A percentile compares a stretch with the other conserved stretches of the same genome.
Evolutionary conservation across 2,329 filamentous ascomycete genomes (phyloP).

Genomic region (Aspergillus fijiensis): DNA sequence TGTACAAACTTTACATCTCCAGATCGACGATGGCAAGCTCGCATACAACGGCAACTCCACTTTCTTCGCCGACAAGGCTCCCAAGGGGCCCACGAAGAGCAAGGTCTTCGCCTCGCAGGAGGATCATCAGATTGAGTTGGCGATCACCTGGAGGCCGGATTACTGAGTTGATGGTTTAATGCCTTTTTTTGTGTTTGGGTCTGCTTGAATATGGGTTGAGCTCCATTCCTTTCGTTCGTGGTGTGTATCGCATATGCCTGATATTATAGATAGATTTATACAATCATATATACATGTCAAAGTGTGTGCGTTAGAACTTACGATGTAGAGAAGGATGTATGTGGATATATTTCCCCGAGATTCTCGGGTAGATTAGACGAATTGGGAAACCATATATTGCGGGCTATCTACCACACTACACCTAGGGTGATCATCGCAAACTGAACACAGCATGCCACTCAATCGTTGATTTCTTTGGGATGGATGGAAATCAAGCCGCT

Average conservation of each 20-base stretch:
- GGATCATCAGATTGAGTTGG: conserved; percentile 35
- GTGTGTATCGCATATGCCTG: not conserved
- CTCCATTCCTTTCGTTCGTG: not conserved
- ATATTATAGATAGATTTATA: no score
- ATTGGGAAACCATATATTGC: no score
- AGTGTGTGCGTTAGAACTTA: no score
- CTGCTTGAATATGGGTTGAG: not conserved
- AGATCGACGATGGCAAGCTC: conserved; percentile 36
- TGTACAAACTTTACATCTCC: not conserved
- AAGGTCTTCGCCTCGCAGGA: conserved; percentile 33
- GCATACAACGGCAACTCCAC: conserved; percentile 35
- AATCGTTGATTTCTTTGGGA: no score
- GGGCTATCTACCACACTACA: no score
- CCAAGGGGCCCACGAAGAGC: conserved; percentile 37
- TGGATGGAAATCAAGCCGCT: no score
- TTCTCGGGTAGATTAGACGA: no score
- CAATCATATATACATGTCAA: no score
- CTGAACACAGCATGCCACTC: no score
- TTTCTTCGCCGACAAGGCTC: conserved; percentile 41
- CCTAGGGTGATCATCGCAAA: no score
- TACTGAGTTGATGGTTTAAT: not conserved
- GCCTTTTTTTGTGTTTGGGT: not conserved
- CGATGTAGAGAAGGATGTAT: no score
- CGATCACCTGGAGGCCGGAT: conserved; percentile 33
- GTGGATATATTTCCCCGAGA: no score